Evolutionary conservation across 148 eudicot genomes (phyloP).

Genomic region (Rhododendron henanense): DNA sequence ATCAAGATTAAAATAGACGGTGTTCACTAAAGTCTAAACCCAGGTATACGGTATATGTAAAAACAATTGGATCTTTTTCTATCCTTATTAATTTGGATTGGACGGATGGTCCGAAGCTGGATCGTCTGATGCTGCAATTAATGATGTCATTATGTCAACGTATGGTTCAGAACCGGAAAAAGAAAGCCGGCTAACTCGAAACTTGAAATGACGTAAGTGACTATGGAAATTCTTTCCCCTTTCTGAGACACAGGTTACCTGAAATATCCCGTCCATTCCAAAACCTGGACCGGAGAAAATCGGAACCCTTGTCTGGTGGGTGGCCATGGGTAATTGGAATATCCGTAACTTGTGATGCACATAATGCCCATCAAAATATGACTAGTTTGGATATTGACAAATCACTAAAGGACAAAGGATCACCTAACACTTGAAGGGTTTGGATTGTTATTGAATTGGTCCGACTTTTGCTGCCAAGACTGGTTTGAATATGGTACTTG

Average conservation of each 20-base stretch:
- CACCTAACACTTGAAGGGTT: neutral
- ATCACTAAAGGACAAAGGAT: neutral
- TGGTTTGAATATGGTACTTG: neutral
- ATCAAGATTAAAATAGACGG: neutral
- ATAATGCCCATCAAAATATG: neutral
- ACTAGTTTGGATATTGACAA: neutral
- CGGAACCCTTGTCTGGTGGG: neutral
- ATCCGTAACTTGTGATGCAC: neutral
- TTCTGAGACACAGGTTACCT: too few relatives aligned
- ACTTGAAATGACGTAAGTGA: too few relatives aligned
- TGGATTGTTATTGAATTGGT: neutral
- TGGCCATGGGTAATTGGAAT: neutral
- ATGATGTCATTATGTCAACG: too few relatives aligned
- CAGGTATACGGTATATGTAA: neutral
- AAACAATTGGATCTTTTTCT: neutral
- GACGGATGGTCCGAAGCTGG: too few relatives aligned
- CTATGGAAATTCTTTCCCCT: too few relatives aligned
- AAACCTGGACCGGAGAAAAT: too few relatives aligned
- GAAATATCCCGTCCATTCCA: too few relatives aligned
- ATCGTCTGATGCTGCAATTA: too few relatives aligned
- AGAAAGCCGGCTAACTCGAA: too few relatives aligned
- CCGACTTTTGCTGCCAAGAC: neutral
- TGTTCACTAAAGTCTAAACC: neutral
- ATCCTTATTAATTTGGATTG: too few relatives aligned
- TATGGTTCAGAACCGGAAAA: too few relatives aligned